These are phyloP conservation scores for Juglanconis sp. DNA, from an alignment of 2,329 filamentous ascomycete genomes.

Conservation along the genomic window DNA sequence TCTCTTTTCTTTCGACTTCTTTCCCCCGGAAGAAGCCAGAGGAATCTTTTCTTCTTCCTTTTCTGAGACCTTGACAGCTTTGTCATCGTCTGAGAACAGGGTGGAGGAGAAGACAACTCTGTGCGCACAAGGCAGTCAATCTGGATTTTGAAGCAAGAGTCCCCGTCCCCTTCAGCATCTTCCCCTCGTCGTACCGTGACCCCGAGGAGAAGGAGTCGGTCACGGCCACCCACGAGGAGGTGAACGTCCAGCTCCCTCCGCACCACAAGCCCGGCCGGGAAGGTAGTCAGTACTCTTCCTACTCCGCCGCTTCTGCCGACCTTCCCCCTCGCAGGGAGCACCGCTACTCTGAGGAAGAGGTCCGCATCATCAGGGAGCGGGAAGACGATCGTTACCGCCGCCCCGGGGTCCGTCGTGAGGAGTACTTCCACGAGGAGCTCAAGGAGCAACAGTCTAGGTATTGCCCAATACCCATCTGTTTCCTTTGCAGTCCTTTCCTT, in stretches of 20 bases:
- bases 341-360: conserved; percentile 76
- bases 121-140: conserved; percentile 73
- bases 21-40: conserved; percentile 41
- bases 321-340: conserved; percentile 59
- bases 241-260: conserved; percentile 70
- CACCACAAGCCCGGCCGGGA: conserved; percentile 93
- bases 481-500: conserved; percentile 15
- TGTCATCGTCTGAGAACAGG: conserved; percentile 35
- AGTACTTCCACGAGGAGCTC: conserved; percentile 52
- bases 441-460: conserved; percentile 25
- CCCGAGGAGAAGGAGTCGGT: conserved; percentile 47
- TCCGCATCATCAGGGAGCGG: conserved; percentile 74
- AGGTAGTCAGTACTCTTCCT: conserved; percentile 78
- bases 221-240: conserved; percentile 74
- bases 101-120: conserved; percentile 44
- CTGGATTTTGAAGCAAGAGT: conserved; percentile 99
- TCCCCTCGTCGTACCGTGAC: conserved; percentile 83
- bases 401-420: conserved; percentile 58
- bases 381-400: conserved; percentile 74
- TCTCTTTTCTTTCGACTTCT: conserved; percentile 50
- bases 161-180: conserved; percentile 99
- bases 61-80: conserved; percentile 29
- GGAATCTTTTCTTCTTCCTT: conserved; percentile 63
- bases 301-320: conserved; percentile 54
- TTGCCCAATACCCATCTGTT: conserved; percentile 19